Evolutionary conservation across 192 early-diverging fungal species (phyloP).

Genomic region (Coemansia sp.): DNA sequence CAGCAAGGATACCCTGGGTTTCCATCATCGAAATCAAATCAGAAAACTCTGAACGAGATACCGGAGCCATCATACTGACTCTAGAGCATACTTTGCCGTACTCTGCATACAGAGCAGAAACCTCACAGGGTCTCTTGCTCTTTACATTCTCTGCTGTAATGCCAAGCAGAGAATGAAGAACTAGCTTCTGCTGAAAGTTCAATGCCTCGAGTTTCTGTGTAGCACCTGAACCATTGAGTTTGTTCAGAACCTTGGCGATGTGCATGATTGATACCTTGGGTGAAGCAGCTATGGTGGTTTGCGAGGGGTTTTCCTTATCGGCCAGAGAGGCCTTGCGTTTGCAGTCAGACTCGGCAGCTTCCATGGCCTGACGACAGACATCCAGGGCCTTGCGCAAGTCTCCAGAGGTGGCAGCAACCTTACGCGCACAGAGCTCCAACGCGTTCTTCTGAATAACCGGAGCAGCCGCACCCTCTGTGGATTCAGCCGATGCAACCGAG

Average conservation of each 20-base stretch:
- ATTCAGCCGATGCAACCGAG: too few relatives aligned
- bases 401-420: constrained; percentile 82
- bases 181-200: constrained; percentile 80
- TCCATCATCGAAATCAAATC: constrained; percentile 74
- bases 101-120: constrained; percentile 36
- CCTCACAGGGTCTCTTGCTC: constrained; percentile 37
- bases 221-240: constrained; percentile 57
- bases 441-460: constrained; percentile 77
- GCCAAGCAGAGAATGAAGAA: constrained; percentile 47
- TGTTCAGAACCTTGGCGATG: constrained; percentile 65
- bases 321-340: constrained; percentile 39
- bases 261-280: constrained; percentile 82
- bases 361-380: constrained; percentile 82
- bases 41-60: constrained; percentile 70
- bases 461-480: constrained; percentile 32
- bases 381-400: constrained; percentile 76
- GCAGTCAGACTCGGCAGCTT: constrained; percentile 70
- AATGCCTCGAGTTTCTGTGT: constrained; percentile 64
- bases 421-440: constrained; percentile 89
- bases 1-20: constrained; percentile 58
- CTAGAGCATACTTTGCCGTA: constrained; percentile 56
- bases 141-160: constrained; percentile 13
- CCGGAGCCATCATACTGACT: constrained; percentile 57
- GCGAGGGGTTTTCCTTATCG: constrained; percentile 34
- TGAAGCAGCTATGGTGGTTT: not conserved